A percentile compares a stretch with the other conserved stretches of the same genome.
Evolutionary conservation across 257 asterid genomes (phyloP).

Genomic region (Gentiana dahurica): DNA sequence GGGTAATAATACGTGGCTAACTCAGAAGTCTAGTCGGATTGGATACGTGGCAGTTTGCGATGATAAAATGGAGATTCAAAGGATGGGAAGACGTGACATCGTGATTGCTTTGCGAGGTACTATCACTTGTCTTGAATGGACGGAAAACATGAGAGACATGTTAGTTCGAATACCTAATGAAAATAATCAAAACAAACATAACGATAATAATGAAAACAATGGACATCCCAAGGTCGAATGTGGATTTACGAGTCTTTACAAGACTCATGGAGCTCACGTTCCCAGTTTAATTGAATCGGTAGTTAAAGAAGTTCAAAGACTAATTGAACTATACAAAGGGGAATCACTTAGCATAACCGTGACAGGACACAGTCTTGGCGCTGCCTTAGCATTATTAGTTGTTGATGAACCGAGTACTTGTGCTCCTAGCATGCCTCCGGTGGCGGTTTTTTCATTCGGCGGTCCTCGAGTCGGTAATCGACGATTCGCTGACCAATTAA

Average conservation of each 20-base stretch:
- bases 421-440: conserved; percentile 25
- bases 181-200: conserved; percentile 2
- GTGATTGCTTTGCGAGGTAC: conserved; percentile 84
- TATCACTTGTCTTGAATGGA: conserved; percentile 56
- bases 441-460: no score
- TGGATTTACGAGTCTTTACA: no score
- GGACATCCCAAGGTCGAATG: conserved; percentile 14
- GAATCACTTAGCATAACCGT: conserved; percentile 73
- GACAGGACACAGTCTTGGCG: conserved; percentile 89
- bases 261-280: conserved; percentile 54
- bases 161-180: no score
- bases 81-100: conserved; percentile 61
- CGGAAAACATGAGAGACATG: no score
- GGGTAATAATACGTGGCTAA: conserved; percentile 90
- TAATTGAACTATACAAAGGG: no score
- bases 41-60: conserved; percentile 90
- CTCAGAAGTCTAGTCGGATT: conserved; percentile 74
- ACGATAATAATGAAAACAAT: conserved; percentile 2
- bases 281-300: conserved; percentile 68
- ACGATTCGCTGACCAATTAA: no score
- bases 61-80: conserved; percentile 12
- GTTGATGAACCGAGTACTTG: conserved; percentile 56
- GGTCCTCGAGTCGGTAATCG: no score
- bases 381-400: conserved; percentile 65
- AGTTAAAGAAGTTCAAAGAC: conserved; percentile 17